A percentile compares a stretch with the other conserved stretches of the same genome.
Evolutionary conservation across 345 rosid species (phyloP).

Genomic region (Rubroshorea leprosula): DNA sequence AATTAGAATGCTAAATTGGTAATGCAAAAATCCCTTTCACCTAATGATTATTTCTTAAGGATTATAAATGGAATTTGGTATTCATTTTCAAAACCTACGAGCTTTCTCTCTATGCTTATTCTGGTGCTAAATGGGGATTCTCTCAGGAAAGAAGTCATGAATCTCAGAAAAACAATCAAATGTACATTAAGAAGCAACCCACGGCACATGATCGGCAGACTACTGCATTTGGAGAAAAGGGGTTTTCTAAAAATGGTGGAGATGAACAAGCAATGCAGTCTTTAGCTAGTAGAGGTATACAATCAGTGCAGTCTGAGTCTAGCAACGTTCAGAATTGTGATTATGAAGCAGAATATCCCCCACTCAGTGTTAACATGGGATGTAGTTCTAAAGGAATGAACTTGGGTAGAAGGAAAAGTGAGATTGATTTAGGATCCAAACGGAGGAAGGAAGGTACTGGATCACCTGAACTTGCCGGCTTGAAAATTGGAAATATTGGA

Average conservation of each 20-base stretch:
- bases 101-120: not conserved
- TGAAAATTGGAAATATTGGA: not conserved
- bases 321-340: not conserved
- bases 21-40: not conserved
- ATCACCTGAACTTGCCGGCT: not conserved
- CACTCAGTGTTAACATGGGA: not conserved
- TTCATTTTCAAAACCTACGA: not conserved
- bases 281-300: not conserved
- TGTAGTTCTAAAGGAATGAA: not conserved
- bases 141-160: not conserved
- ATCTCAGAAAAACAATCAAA: not conserved
- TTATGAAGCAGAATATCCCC: not conserved
- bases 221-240: not conserved
- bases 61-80: not conserved
- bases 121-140: not conserved
- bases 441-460: not conserved
- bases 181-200: not conserved
- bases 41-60: not conserved
- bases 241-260: not conserved
- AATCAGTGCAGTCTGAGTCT: not conserved
- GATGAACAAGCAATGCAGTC: not conserved
- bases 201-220: not conserved
- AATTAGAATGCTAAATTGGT: not conserved
- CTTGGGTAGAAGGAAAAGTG: constrained; percentile 9
- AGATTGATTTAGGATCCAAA: constrained; percentile 15